phyloP scores from a whole-genome alignment of 148 eudicot species.

The Heliosperma pusillum region DNA sequence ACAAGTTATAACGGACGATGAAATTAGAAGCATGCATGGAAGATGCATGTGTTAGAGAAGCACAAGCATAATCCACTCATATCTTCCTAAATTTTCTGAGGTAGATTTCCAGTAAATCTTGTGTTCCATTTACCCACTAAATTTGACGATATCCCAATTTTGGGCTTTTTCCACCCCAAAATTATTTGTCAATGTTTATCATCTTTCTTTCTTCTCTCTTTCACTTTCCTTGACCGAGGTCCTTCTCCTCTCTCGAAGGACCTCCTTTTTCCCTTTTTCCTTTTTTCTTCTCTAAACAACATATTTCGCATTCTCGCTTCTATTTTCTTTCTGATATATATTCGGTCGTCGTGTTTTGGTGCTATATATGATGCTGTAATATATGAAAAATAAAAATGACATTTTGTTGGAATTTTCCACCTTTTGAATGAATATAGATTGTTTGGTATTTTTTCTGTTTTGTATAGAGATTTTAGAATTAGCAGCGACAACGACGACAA shows the following conservation, averaged over 20 bases:
- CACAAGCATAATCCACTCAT: no score
- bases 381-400: neutral
- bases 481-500: neutral
- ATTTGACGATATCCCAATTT: constrained; percentile 12
- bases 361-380: neutral
- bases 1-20: no score
- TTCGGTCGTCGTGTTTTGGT: neutral
- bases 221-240: constrained; percentile 17
- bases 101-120: constrained; percentile 8
- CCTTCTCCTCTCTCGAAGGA: constrained; percentile 20
- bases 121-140: neutral
- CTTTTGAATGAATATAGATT: constrained; percentile 18
- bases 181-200: constrained; percentile 18
- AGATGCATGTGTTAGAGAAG: no score
- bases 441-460: constrained; percentile 15
- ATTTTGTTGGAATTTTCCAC: constrained; percentile 2
- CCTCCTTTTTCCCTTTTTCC: constrained; percentile 8
- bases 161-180: constrained; percentile 23
- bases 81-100: constrained; percentile 30
- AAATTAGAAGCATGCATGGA: no score
- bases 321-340: no score
- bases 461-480: constrained; percentile 2
- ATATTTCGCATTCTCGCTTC: neutral
- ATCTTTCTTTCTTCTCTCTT: constrained; percentile 18
- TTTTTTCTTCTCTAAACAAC: neutral